Percentiles rank a stretch among this genome's conserved stretches.
phyloP scores from a whole-genome alignment of 108 stramenopile species.

The Stephanodiscus minutulus region DNA sequence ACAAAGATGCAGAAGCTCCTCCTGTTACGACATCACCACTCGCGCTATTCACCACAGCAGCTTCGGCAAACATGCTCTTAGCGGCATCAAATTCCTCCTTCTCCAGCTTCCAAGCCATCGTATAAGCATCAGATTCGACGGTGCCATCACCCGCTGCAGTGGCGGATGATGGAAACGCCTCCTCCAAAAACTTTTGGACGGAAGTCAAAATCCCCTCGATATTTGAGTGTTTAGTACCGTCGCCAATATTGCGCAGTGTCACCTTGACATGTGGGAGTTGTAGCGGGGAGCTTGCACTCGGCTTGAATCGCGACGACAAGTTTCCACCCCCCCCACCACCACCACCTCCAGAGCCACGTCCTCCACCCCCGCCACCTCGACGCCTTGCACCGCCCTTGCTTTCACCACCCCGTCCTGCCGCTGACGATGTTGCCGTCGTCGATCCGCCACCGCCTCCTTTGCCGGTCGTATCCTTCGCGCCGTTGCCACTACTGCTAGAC shows the following conservation, averaged over 20 bases:
- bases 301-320: constrained; percentile 4
- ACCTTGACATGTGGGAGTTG: constrained; percentile 51
- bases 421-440: not conserved
- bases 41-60: not conserved
- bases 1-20: not conserved
- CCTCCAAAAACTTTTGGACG: constrained; percentile 38
- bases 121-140: constrained; percentile 20
- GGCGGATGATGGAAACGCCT: constrained; percentile 24
- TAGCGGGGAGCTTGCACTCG: constrained; percentile 32
- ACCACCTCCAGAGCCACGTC: constrained; percentile 14
- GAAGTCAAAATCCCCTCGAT: constrained; percentile 34
- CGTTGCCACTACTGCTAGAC: not conserved
- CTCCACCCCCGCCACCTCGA: constrained; percentile 22
- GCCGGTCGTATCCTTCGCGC: not conserved
- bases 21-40: not conserved
- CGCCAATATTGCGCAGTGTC: constrained; percentile 42
- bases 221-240: constrained; percentile 12
- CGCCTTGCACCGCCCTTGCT: constrained; percentile 2
- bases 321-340: constrained; percentile 15
- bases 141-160: constrained; percentile 9
- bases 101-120: constrained; percentile 38
- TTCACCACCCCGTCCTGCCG: constrained; percentile 10
- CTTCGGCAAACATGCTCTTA: constrained; percentile 29
- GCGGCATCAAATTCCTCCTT: constrained; percentile 31
- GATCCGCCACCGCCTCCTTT: constrained; percentile 13